Conservation (phyloP, 163 green algal genomes). For the Scenedesmus sp. region DNA sequence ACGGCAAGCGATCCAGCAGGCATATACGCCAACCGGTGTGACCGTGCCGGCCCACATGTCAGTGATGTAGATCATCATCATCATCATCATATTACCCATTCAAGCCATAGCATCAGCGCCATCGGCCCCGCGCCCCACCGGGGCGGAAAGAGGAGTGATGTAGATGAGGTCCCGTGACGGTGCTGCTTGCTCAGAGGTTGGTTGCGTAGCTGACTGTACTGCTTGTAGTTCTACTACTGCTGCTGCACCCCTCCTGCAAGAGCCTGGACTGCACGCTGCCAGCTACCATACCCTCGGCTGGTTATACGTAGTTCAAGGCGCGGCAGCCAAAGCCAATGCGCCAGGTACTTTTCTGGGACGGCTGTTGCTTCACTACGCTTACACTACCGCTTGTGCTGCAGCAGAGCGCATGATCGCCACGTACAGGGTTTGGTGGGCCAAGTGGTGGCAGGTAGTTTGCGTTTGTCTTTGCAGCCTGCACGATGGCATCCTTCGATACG, state of each 20-base stretch:
- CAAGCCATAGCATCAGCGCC: no score
- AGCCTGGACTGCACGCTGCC: neutral
- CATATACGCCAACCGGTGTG: no score
- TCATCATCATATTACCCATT: no score
- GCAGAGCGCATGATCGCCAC: neutral
- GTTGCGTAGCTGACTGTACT: neutral
- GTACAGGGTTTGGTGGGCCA: conserved; percentile 75
- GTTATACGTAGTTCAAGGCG: neutral
- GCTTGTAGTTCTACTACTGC: neutral
- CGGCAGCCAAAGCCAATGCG: neutral
- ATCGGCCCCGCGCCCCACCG: no score
- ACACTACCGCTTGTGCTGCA: neutral
- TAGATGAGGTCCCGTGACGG: neutral
- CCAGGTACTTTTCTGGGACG: neutral
- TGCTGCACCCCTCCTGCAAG: neutral
- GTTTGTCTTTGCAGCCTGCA: conserved; percentile 54
- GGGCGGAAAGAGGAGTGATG: no score
- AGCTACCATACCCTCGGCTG: neutral
- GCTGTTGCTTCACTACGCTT: neutral
- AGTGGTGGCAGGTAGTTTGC: conserved; percentile 71
- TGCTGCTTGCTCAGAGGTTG: neutral
- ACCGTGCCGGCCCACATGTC: no score
- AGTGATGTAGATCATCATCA: no score
- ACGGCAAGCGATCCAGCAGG: neutral
- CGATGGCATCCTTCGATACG: conserved; percentile 51